Conservation (phyloP, 495 filamentous ascomycete genomes). For the Penicillium manginii region DNA sequence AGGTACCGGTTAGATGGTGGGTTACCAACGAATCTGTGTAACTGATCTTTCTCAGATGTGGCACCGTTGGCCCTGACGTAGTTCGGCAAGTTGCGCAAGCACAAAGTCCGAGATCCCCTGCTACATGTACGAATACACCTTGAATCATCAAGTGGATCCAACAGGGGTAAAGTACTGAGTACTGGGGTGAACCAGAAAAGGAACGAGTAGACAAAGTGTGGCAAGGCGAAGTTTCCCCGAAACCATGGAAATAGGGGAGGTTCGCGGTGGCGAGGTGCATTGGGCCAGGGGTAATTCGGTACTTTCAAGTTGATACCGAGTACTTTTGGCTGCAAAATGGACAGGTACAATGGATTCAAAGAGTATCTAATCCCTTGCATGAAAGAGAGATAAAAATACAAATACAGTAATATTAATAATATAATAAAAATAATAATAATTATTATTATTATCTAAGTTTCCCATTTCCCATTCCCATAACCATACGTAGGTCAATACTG, state of each 20-base stretch:
- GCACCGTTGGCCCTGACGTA: constrained; percentile 2
- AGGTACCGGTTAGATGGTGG: constrained; percentile 16
- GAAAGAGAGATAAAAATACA: no score
- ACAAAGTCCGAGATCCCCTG: neutral
- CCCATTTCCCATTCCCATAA: no score
- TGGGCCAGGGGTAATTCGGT: neutral
- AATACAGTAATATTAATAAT: neutral
- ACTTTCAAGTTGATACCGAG: no score
- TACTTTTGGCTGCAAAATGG: no score
- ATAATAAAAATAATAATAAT: neutral
- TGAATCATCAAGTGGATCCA: constrained; percentile 1
- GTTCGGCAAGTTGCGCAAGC: neutral
- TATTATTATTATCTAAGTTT: neutral
- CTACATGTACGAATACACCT: neutral
- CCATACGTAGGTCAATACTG: neutral
- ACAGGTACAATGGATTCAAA: neutral
- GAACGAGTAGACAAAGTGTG: no score
- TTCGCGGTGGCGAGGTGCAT: constrained; percentile 5
- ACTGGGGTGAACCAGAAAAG: no score
- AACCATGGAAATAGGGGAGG: neutral
- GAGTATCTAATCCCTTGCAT: neutral
- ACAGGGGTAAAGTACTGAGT: neutral
- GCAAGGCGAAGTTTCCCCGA: no score
- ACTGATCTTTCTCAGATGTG: neutral
- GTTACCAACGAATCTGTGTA: neutral